phyloP scores from a whole-genome alignment of 2,329 filamentous ascomycete species.

The Stagonosporopsis tanaceti region DNA sequence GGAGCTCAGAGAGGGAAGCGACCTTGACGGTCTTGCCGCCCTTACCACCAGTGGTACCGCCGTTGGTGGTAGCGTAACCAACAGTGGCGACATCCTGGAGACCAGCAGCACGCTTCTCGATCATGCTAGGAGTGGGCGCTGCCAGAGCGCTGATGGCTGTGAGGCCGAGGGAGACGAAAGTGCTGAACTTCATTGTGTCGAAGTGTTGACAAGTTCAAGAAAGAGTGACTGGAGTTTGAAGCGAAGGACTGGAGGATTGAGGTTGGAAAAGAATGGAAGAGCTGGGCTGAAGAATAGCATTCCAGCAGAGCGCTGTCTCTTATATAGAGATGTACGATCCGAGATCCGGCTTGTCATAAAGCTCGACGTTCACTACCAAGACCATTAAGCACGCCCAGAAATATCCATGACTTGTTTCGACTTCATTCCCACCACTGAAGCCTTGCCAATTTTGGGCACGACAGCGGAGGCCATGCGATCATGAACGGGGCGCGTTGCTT shows the following conservation, averaged over 20 bases:
- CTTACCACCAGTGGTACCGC: slow-evolving; percentile 51
- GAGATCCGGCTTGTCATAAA: slow-evolving; percentile 1
- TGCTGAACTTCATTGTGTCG: slow-evolving; percentile 43
- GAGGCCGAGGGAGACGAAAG: slow-evolving; percentile 40
- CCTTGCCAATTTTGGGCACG: slow-evolving; percentile 6
- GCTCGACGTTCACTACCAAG: slow-evolving; percentile 15
- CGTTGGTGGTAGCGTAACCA: slow-evolving; percentile 47
- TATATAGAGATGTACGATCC: slow-evolving; percentile 22
- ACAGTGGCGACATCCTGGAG: slow-evolving; percentile 38
- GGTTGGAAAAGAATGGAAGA: slow-evolving; percentile 29
- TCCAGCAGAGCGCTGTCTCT: slow-evolving; percentile 6
- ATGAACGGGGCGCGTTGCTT: slow-evolving; percentile 15
- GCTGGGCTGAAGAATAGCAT: slow-evolving; percentile 22
- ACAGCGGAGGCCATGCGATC: slow-evolving; percentile 18
- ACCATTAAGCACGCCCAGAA: slow-evolving; percentile 15
- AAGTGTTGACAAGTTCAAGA: slow-evolving; percentile 20
- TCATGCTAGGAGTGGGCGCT: slow-evolving; percentile 39
- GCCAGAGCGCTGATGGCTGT: slow-evolving; percentile 44
- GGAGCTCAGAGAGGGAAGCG: slow-evolving; percentile 50
- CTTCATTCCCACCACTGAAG: slow-evolving; percentile 16
- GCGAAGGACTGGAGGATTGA: slow-evolving; percentile 24
- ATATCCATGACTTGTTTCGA: slow-evolving; percentile 20
- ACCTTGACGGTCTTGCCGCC: slow-evolving; percentile 49
- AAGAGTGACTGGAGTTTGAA: slow-evolving; percentile 26
- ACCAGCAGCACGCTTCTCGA: slow-evolving; percentile 39